Conservation (phyloP, 257 asterid genomes). For the Gentiana straminea region DNA sequence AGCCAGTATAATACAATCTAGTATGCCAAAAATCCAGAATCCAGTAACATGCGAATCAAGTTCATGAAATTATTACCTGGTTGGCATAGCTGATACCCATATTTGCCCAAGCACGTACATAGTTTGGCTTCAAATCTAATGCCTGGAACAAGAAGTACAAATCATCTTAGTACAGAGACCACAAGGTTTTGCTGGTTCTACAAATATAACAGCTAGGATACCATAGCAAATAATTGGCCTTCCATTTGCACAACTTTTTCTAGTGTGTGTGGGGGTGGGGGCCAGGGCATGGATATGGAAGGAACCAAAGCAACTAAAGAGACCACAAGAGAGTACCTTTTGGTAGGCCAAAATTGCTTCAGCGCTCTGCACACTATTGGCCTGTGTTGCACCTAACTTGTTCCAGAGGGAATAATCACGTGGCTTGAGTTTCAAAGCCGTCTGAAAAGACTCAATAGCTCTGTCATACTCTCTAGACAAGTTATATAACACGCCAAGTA, state of each 20-base stretch:
- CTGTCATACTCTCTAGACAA: slow-evolving; percentile 80
- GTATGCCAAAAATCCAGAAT: not conserved
- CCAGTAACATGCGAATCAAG: not conserved
- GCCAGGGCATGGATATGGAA: too few relatives aligned
- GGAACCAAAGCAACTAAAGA: not conserved
- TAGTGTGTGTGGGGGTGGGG: too few relatives aligned
- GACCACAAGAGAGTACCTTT: slow-evolving; percentile 39
- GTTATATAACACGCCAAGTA: slow-evolving; percentile 88
- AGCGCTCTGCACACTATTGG: slow-evolving; percentile 92
- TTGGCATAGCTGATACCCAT: slow-evolving; percentile 99
- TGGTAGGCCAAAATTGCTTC: slow-evolving; percentile 95
- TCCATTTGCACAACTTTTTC: too few relatives aligned
- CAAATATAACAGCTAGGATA: too few relatives aligned
- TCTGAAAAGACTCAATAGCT: slow-evolving; percentile 91
- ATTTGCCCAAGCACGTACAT: slow-evolving; percentile 99
- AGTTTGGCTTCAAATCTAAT: slow-evolving; percentile 88
- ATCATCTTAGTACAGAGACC: too few relatives aligned
- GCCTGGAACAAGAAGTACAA: slow-evolving; percentile 47
- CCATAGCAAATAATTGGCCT: too few relatives aligned
- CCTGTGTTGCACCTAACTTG: slow-evolving; percentile 99
- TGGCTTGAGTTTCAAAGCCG: slow-evolving; percentile 90
- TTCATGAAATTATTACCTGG: slow-evolving; percentile 47
- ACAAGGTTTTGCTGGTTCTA: too few relatives aligned
- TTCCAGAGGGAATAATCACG: slow-evolving; percentile 98
- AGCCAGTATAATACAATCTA: not conserved